Evolutionary conservation across 1,284 basidiomycete genomes (phyloP).

Genomic region (Ustilago cynodontis): DNA sequence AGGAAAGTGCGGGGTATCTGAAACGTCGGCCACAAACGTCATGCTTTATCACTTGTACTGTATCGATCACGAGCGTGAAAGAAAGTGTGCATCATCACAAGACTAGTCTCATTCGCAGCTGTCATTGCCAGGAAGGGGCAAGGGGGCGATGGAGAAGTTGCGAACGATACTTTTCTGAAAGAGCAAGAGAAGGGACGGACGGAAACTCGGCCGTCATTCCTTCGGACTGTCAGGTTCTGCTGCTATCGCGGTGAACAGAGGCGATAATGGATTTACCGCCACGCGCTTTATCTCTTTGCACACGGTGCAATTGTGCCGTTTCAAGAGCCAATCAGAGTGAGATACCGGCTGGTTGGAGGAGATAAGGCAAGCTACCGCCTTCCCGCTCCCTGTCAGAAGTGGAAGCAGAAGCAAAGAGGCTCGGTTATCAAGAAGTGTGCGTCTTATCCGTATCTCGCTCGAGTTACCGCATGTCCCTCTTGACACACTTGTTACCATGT

Average conservation of each 20-base stretch:
- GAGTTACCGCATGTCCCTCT: slow-evolving; percentile 17
- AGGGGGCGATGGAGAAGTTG: too few relatives aligned
- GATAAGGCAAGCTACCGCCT: not conserved
- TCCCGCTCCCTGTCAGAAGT: too few relatives aligned
- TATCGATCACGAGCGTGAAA: not conserved
- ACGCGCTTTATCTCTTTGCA: not conserved
- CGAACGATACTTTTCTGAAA: not conserved
- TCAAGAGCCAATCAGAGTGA: slow-evolving; percentile 2
- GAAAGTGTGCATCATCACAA: too few relatives aligned
- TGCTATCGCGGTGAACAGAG: too few relatives aligned
- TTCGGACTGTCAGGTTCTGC: too few relatives aligned
- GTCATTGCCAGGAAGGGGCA: too few relatives aligned
- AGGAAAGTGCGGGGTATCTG: slow-evolving; percentile 3
- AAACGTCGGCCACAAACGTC: not conserved
- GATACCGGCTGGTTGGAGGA: not conserved
- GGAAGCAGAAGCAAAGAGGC: not conserved
- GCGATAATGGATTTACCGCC: not conserved
- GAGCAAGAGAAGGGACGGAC: too few relatives aligned
- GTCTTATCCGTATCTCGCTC: slow-evolving; percentile 18
- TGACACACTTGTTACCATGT: not conserved
- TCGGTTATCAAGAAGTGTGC: slow-evolving; percentile 1
- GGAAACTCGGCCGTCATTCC: slow-evolving; percentile 11
- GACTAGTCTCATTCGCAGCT: too few relatives aligned
- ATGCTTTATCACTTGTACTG: not conserved
- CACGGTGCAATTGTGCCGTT: not conserved